These are phyloP conservation scores for Lachnellula occidentalis DNA, from an alignment of 2,329 filamentous ascomycete species.

Conservation along the genomic window DNA sequence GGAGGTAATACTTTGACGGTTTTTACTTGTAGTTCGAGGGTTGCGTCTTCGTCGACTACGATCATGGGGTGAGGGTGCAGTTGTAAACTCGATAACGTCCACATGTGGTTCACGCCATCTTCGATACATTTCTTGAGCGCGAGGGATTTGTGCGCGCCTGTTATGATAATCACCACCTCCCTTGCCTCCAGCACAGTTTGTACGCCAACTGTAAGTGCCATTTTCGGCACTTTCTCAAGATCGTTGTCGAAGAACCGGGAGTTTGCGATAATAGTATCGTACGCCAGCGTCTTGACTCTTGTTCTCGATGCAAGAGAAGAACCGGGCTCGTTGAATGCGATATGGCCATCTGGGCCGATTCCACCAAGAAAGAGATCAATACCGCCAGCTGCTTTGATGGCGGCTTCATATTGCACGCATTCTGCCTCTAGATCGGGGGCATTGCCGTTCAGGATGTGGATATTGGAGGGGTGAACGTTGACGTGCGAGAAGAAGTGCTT, in stretches of 20 bases:
- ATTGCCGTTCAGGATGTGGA: conserved; percentile 80
- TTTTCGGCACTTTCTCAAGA: conserved; percentile 66
- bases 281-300: conserved; percentile 79
- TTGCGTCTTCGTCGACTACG: conserved; percentile 77
- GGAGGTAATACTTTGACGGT: conserved; percentile 52
- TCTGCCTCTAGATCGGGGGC: conserved; percentile 69
- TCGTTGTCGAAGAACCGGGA: conserved; percentile 78
- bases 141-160: conserved; percentile 73
- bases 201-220: conserved; percentile 80
- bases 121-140: conserved; percentile 78
- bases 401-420: conserved; percentile 72
- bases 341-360: conserved; percentile 81
- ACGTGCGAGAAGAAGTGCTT: conserved; percentile 84
- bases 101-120: conserved; percentile 82
- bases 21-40: conserved; percentile 67
- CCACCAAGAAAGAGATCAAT: conserved; percentile 84
- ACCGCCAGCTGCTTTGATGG: conserved; percentile 67
- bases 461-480: conserved; percentile 74
- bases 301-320: conserved; percentile 73
- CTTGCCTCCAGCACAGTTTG: conserved; percentile 75
- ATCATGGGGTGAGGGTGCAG: conserved; percentile 77
- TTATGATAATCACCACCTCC: conserved; percentile 78
- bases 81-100: conserved; percentile 78
- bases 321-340: conserved; percentile 87
- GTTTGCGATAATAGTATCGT: conserved; percentile 82